Base-by-base conservation (phyloP, 768 basidiomycete species). In the Cyathus striatus region DNA sequence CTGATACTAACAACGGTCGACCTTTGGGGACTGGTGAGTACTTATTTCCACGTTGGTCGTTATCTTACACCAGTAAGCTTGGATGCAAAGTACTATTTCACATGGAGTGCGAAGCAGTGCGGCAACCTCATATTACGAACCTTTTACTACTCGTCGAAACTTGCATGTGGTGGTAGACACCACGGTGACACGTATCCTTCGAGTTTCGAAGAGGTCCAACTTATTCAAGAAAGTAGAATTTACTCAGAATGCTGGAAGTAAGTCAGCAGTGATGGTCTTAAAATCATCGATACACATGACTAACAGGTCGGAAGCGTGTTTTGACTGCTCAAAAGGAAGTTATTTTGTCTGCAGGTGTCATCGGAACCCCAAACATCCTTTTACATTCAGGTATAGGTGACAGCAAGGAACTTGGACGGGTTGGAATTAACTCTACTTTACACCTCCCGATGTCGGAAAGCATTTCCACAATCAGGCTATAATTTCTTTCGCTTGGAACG, bases 361-460 rank as follows among this genome's bases (percentile, higher is more conserved):
- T 69, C 26, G 57, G 55, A 12, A 69, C 65, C 0, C 66, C 68
- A 1, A 54, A 51, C 12, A 55, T 69, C 14, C 51, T 68, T 3
- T 22, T 63, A 26, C 57, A 63, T 32, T 65, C 64, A 3, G 66
- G 66, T 4, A 65, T 69, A 25, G 67, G 69, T 10, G n/a, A n/a
- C n/a, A n/a, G n/a, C n/a, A n/a, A n/a, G n/a, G n/a, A n/a, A n/a
- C n/a, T n/a, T n/a, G n/a, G n/a, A n/a, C n/a, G n/a, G n/a, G n/a
- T n/a, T n/a, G n/a, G n/a, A n/a, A n/a, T n/a, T n/a, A n/a, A n/a
- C n/a, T 37, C 59, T 1, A 25, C 58, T 2, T 46, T 62, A n/a
- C 39, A 64, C 32, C 52, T 64, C 4, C 59, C 62, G 42, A 44
- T 13, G 61, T 69, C 5, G 65, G 63, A 6, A 47, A 58, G 39